These are phyloP conservation scores for Batrachochytrium dendrobatidis DNA, from an alignment of 371 early-diverging fungal genomes.

Conservation along the genomic window DNA sequence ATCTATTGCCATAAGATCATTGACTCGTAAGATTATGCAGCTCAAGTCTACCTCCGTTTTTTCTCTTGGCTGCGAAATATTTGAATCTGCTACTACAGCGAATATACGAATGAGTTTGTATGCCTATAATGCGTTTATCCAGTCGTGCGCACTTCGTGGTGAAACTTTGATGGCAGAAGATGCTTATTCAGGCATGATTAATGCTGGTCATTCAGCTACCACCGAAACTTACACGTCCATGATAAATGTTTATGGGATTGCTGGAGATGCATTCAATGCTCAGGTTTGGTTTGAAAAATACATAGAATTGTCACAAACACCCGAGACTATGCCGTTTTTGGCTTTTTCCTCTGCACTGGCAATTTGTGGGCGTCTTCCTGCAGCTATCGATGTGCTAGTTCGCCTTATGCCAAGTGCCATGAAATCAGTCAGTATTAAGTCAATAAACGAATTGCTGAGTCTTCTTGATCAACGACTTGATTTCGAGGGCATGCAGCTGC, in stretches of 20 bases:
- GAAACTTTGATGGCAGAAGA: too few species aligned
- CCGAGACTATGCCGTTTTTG: not conserved
- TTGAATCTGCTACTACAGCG: too few species aligned
- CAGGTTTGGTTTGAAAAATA: constrained; percentile 6
- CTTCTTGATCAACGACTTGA: not conserved
- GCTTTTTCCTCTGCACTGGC: not conserved
- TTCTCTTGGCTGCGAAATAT: too few species aligned
- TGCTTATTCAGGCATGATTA: not conserved
- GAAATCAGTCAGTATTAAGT: not conserved
- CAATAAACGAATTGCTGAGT: not conserved
- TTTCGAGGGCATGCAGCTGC: not conserved
- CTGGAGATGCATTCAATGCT: not conserved
- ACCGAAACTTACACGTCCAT: not conserved
- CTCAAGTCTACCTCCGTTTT: too few species aligned
- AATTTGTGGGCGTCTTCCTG: not conserved
- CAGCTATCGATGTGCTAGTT: not conserved
- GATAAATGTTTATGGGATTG: not conserved
- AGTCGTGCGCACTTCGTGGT: too few species aligned
- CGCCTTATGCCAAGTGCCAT: not conserved
- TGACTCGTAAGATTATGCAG: too few species aligned
- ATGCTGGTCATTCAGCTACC: not conserved
- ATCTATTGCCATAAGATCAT: too few species aligned
- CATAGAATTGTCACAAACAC: not conserved
- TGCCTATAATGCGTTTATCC: too few species aligned
- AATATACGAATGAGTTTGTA: too few species aligned